These are phyloP conservation scores for Neopestalotiopsis sp. DNA, from an alignment of 2,329 filamentous ascomycete genomes.

Conservation along the genomic window DNA sequence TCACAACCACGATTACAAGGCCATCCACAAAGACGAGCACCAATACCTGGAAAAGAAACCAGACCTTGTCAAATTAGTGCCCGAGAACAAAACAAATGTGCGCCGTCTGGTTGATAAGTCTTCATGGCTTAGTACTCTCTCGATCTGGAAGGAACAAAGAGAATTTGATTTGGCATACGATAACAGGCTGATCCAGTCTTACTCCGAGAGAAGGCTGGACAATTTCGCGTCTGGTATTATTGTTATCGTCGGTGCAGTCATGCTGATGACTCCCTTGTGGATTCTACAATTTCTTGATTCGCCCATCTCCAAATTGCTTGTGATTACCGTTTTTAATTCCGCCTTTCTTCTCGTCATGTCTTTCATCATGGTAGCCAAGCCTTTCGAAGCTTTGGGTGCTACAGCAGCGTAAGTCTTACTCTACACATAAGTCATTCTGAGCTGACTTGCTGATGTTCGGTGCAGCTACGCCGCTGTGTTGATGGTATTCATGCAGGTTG, in stretches of 20 bases:
- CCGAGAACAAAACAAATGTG: conserved; percentile 23
- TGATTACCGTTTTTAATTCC: conserved; percentile 37
- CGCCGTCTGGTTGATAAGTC: conserved; percentile 22
- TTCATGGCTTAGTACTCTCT: conserved; percentile 23
- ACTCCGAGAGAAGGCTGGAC: conserved; percentile 25
- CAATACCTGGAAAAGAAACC: background rate
- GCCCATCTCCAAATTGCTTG: conserved; percentile 28
- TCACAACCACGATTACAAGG: conserved; percentile 22
- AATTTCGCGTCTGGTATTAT: conserved; percentile 29
- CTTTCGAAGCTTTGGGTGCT: conserved; percentile 26
- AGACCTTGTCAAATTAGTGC: conserved; percentile 3
- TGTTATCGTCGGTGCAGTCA: conserved; percentile 28
- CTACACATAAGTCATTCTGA: background rate
- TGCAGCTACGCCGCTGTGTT: conserved; percentile 24
- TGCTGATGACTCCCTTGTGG: conserved; percentile 41
- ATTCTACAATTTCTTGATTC: conserved; percentile 29
- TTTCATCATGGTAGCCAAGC: conserved; percentile 25
- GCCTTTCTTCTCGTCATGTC: conserved; percentile 25
- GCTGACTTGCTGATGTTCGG: background rate
- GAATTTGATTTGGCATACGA: background rate
- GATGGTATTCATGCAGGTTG: conserved; percentile 24
- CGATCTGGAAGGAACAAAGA: conserved; percentile 11
- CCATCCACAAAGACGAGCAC: conserved; percentile 26
- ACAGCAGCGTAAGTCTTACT: conserved; percentile 26
- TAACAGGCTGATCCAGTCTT: conserved; percentile 11